Base-by-base conservation (phyloP, 2,329 filamentous ascomycete genomes). In the Phialocephala subalpina region DNA sequence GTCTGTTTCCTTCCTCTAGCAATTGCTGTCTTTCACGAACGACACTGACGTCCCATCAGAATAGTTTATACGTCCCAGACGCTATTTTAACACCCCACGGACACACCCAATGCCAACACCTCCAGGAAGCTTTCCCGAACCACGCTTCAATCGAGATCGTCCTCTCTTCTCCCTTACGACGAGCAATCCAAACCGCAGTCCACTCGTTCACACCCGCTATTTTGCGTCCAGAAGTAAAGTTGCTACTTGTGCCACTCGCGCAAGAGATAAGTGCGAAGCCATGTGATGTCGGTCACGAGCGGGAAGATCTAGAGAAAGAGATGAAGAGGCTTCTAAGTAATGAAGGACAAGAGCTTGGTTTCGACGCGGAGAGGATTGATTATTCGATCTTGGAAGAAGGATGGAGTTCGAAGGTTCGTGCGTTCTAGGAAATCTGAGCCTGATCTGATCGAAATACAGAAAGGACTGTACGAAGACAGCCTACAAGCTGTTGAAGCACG, bases 111-210 rank as follows among this genome's bases (percentile, higher is more conserved):
- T 96, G 93, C 80, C 82, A 80, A 29, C 77, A 79, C 14, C 87
- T 97, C 40, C 80, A 84, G 74, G 76, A 82, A 33, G 67, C 72
- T 18, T 97, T 95, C 76, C 86, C 90, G 8, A 80, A 86, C 77
- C 90, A 92, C 76, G 38, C 55, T 8, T 20, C 29, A 16, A 22
- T 57, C 33, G 88, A 90, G 18, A 83, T 90, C 70, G 84, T 97
- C 8, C 84, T 93, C 36, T 89, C 92, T 29, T 96, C 92, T 1
- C 93, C 93, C 4, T 83, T 97, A 69, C 88, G 90, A 56, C 88
- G 93, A 67, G 95, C 93, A 2, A 83, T 97, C 47, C 87, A 92
- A 78, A 97, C 93, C 1, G 90, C 92, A 52, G 82, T 92, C 29
- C 80, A 87, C 58, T 84, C 86, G 52, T 96, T 97, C 53, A 14